Evolutionary conservation across 495 filamentous ascomycete species (phyloP), one percentile per base, ranked within the genome.

Genomic region (Penicillium coffeae): DNA sequence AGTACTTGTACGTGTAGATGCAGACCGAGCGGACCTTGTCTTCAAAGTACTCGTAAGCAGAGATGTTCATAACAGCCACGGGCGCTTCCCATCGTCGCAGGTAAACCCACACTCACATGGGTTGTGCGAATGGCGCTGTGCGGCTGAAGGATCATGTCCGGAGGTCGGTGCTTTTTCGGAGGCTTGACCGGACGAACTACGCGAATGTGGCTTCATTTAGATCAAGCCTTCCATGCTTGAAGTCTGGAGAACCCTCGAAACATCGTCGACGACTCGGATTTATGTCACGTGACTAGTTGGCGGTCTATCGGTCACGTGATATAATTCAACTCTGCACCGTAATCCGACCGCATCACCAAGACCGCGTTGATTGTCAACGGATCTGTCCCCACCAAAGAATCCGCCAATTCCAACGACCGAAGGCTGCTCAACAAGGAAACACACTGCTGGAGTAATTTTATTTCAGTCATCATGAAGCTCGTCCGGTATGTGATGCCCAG

Each of bases 391-490:
- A 54, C 50, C 47, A 50, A 47, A 14, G 18, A 19, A 32, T 38
- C 14, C 4, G 27, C 10, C 25, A 4, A 30, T 30, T 30, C 25
- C 4, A 30, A 30, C 25, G 5, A 5, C 10, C 25, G 25, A 30
- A 10, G 10, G 5, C 25, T 10, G 4, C 25, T 30, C 25, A 30
- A 4, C 25, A 30, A 10, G 10, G 10, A 4, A 10, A 30, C 25
- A 30, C 25, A 30, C 25, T 5, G 5, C 4, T 30, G 10, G 25
- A 5, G 5, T 30, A 4, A 4, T 10, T 30, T 30, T 30, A 10
- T 5, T 30, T 30, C 25, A 30, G 25, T 35, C 76, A 88, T 62
- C 55, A 97, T 97, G 92, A 97, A 97, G 87, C 87, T 97, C 73
- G 92, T 97, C 69, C 87, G 91, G 92, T 96, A 85, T 76, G 83